phyloP scores from a whole-genome alignment of 371 early-diverging fungal species.

The Mortierella sp. region DNA sequence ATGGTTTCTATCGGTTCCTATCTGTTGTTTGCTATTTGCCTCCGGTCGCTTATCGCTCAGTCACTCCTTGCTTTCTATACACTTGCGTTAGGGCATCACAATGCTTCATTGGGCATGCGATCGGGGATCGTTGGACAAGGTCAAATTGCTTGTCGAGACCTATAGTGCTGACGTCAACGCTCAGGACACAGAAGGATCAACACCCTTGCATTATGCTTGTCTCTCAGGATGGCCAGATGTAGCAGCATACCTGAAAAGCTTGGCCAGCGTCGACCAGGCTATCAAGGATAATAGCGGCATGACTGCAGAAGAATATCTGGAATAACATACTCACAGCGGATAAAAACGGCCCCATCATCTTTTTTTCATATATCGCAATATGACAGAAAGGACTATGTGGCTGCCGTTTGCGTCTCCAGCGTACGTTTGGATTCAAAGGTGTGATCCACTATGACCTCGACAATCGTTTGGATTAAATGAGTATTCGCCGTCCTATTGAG shows the following conservation, averaged over 20 bases:
- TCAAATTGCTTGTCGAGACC: slow-evolving; percentile 26
- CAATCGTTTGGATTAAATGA: slow-evolving; percentile 18
- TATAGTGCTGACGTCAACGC: slow-evolving; percentile 58
- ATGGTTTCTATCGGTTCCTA: no score
- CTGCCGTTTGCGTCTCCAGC: background rate
- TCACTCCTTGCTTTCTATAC: background rate
- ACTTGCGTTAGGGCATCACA: slow-evolving; percentile 31
- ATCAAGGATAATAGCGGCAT: slow-evolving; percentile 40
- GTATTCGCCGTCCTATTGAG: slow-evolving; percentile 17
- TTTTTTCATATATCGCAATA: no score
- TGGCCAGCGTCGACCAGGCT: slow-evolving; percentile 24
- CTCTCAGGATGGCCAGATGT: slow-evolving; percentile 43
- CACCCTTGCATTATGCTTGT: slow-evolving; percentile 74
- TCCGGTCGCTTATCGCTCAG: no score
- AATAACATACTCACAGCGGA: background rate
- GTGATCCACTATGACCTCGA: background rate
- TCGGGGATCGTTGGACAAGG: slow-evolving; percentile 43
- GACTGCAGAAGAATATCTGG: slow-evolving; percentile 38
- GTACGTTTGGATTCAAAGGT: background rate
- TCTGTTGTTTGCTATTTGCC: no score
- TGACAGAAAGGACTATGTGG: no score
- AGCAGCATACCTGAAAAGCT: slow-evolving; percentile 19
- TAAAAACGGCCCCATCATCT: background rate
- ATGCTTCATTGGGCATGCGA: slow-evolving; percentile 54
- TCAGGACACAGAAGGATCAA: slow-evolving; percentile 72